These are phyloP conservation scores for Rhododendron molle DNA, from an alignment of 148 eudicot genomes.

Conservation along the genomic window DNA sequence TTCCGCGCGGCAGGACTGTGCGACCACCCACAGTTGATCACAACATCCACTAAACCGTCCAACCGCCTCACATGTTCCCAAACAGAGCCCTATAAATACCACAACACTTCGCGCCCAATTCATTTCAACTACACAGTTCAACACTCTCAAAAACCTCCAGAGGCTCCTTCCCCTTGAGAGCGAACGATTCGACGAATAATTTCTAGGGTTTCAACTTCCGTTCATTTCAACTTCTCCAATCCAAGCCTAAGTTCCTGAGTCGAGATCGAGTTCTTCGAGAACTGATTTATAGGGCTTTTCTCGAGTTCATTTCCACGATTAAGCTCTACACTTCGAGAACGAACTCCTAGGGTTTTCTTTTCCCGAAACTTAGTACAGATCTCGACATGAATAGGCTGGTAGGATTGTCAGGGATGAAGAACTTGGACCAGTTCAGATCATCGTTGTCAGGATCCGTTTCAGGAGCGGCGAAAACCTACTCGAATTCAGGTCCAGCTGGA, in stretches of 20 bases:
- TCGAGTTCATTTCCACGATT: background rate
- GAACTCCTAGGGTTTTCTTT: slow-evolving; percentile 7
- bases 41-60: background rate
- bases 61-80: slow-evolving; percentile 6
- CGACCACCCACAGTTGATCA: slow-evolving; percentile 7
- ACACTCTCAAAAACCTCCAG: background rate
- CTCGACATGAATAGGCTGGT: slow-evolving; percentile 51
- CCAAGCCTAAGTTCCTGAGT: background rate
- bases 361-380: background rate
- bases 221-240: background rate
- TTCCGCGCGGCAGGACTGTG: background rate
- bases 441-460: slow-evolving; percentile 44
- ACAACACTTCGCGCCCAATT: slow-evolving; percentile 20
- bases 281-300: background rate
- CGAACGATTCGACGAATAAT: background rate
- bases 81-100: background rate
- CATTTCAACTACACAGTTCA: background rate
- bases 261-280: background rate
- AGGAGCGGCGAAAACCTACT: slow-evolving; percentile 42
- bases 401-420: slow-evolving; percentile 61
- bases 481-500: slow-evolving; percentile 58
- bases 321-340: background rate
- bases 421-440: slow-evolving; percentile 63
- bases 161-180: background rate
- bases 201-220: slow-evolving; percentile 17